phyloP scores from a whole-genome alignment of 495 filamentous ascomycete genomes.

The Articulospora tetracladia region DNA sequence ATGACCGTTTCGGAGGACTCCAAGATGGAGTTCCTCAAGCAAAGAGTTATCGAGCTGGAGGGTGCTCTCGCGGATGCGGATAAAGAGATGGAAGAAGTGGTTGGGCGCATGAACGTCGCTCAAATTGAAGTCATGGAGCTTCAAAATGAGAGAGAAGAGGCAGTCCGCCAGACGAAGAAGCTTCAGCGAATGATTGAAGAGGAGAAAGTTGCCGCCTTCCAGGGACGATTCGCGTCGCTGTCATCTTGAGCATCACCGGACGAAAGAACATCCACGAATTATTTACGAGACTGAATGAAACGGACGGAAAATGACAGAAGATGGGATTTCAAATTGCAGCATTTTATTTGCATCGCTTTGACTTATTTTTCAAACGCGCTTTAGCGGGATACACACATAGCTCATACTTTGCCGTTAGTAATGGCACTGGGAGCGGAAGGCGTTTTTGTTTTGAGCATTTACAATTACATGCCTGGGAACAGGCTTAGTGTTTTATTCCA shows the following conservation, averaged over 20 bases:
- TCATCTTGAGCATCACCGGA: conserved; percentile 4
- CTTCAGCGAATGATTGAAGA: conserved; percentile 56
- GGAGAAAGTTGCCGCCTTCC: conserved; percentile 41
- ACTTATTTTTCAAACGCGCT: background rate
- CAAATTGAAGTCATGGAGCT: conserved; percentile 93
- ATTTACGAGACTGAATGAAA: background rate
- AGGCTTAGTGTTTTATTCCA: background rate
- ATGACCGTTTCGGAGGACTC: conserved; percentile 34
- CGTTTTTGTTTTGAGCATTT: background rate
- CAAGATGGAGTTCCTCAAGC: conserved; percentile 70
- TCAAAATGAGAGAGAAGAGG: conserved; percentile 88
- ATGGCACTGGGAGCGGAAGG: background rate
- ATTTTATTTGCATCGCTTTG: background rate
- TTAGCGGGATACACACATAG: conserved; percentile 5
- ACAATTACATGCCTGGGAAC: background rate
- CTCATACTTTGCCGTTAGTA: background rate
- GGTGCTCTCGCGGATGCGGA: conserved; percentile 77
- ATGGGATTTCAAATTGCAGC: background rate
- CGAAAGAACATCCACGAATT: background rate
- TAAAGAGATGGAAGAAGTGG: conserved; percentile 90
- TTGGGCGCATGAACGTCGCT: conserved; percentile 84
- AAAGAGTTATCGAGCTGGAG: conserved; percentile 76
- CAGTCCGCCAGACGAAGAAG: conserved; percentile 74
- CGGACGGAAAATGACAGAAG: background rate
- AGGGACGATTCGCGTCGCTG: conserved; percentile 35